Percentiles rank a stretch among this genome's conserved stretches.
Evolutionary conservation across 2,329 filamentous ascomycete species (phyloP).

Genomic region (Claviceps citrina): DNA sequence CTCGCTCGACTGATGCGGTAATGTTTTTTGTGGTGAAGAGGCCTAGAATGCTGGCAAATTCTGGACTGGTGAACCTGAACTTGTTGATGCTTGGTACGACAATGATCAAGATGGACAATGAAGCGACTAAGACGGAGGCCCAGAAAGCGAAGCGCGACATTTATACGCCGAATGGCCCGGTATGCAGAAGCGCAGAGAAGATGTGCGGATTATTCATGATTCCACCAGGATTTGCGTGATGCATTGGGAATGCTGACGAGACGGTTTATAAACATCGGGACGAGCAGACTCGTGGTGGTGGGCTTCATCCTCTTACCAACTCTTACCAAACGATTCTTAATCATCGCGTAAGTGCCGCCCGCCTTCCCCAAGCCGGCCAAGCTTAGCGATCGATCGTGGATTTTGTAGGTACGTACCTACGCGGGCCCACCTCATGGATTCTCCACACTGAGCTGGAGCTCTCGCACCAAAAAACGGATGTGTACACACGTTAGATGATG

Average conservation of each 20-base stretch:
- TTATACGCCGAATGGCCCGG: slow-evolving; percentile 17
- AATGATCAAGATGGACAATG: slow-evolving; percentile 23
- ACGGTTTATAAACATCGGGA: neutral
- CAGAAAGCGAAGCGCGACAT: slow-evolving; percentile 21
- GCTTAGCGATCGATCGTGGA: no score
- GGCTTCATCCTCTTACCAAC: neutral
- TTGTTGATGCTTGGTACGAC: slow-evolving; percentile 9
- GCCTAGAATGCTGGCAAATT: slow-evolving; percentile 5
- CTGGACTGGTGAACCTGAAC: slow-evolving; percentile 6
- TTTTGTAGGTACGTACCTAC: no score
- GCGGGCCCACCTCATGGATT: no score
- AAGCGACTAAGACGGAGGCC: slow-evolving; percentile 21
- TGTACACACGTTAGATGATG: no score
- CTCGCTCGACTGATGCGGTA: neutral
- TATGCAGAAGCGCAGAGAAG: slow-evolving; percentile 13
- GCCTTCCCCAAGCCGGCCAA: slow-evolving; percentile 1
- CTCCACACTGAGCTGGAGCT: no score
- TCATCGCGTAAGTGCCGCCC: neutral
- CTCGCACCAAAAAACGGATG: no score
- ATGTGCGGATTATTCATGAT: neutral
- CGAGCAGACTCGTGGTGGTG: neutral
- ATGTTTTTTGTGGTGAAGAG: slow-evolving; percentile 1
- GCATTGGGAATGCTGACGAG: slow-evolving; percentile 6
- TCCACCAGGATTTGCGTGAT: neutral
- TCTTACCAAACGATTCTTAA: slow-evolving; percentile 7